Conservation (phyloP, 108 stramenopile species). For the Schizochytrium sp. region DNA sequence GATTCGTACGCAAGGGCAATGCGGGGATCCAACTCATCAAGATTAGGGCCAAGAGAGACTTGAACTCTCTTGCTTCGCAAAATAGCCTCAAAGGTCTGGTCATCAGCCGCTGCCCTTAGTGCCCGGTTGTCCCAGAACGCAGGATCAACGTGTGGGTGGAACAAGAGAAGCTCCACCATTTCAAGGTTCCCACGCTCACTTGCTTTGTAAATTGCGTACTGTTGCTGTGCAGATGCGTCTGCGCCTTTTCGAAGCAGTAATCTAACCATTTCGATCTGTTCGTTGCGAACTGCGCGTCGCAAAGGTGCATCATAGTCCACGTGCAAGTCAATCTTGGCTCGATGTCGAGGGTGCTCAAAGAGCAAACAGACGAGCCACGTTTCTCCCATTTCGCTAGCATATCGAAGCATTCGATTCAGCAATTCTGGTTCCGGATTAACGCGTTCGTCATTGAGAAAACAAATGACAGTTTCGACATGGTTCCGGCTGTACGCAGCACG, state of each 20-base stretch:
- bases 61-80: slow-evolving; percentile 14
- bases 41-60: not conserved
- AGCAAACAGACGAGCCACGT: slow-evolving; percentile 21
- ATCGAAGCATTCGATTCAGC: not conserved
- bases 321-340: not conserved
- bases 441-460: slow-evolving; percentile 21
- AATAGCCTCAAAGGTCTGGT: not conserved
- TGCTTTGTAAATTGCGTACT: not conserved
- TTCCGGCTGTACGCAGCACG: not conserved
- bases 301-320: not conserved
- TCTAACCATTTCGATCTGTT: not conserved
- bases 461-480: slow-evolving; percentile 6
- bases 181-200: slow-evolving; percentile 11
- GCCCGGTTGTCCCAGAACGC: not conserved
- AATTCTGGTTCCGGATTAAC: not conserved
- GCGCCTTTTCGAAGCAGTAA: not conserved
- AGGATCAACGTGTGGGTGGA: not conserved
- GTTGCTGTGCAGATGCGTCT: not conserved
- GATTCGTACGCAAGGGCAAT: not conserved
- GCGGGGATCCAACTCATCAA: not conserved
- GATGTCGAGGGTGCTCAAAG: not conserved
- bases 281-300: not conserved
- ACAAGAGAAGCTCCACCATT: not conserved
- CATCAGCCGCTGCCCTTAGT: not conserved
- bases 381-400: not conserved